Base-by-base conservation (phyloP, 371 early-diverging fungal species). In the Apophysomyces trapeziformis region DNA sequence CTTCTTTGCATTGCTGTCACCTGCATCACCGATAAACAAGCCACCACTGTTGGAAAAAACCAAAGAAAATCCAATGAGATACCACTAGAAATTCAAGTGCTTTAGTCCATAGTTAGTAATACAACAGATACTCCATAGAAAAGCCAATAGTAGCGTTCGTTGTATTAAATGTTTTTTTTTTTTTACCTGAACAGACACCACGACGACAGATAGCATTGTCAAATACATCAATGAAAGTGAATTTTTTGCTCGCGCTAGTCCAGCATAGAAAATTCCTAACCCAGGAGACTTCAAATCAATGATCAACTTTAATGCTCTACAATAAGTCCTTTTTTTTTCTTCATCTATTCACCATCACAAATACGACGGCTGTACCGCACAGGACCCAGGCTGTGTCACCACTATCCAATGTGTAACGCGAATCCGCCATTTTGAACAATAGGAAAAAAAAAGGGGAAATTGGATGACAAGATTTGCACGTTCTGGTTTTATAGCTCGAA, bases 51-150 rank as follows among this genome's bases (percentile, higher is more conserved):
- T 72, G 2, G 87, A 87, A 68, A 93, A 86, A 1, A 90, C 81
- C 18, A 93, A 75, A 7, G 90, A 89, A 80, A 83, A 93, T 2
- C 94, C 94, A 75, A 85, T 91, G 18, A 90, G 63, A 56, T 89
- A 85, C 94, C 94, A 93, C 74, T 70, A 35, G n/a, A 2, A 60
- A 43, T 1, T 26, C 3, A 26, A 26, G 32, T 26, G 21, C 2
- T 26, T 26, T 26, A 26, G 32, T 26, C 0, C 2, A 26, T 26
- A 2, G 32, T 26, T 26, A 26, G 32, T 26, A 26, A 26, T 26
- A 26, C 32, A 26, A 26, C 32, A 26, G 32, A 26, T 26, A 26
- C 32, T 26, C 32, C 2, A 26, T 26, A 26, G 3, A 26, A 3
- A 26, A 26, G 32, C 2, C 32, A 2, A 26, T 26, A 26, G 32